phyloP scores from a whole-genome alignment of 306 rosid genomes.

The Lablab purpureus region DNA sequence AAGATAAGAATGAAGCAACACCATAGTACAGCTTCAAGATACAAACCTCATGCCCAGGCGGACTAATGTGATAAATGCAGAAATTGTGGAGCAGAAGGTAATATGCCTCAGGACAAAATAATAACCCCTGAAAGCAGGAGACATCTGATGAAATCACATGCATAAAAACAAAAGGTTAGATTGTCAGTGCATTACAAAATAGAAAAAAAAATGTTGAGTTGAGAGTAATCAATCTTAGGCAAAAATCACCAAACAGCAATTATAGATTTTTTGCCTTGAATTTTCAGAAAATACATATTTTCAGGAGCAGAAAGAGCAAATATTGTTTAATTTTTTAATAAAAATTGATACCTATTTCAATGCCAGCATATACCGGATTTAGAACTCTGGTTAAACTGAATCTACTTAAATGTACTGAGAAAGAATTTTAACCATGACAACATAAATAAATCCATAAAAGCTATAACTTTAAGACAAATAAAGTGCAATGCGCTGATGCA shows the following conservation, averaged over 20 bases:
- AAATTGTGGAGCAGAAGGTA: slow-evolving; percentile 93
- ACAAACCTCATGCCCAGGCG: slow-evolving; percentile 97
- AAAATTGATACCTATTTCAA: slow-evolving; percentile 3
- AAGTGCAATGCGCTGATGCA: background rate
- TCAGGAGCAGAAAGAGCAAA: background rate
- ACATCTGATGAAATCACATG: slow-evolving; percentile 71
- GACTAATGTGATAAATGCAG: slow-evolving; percentile 96
- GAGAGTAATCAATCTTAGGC: slow-evolving; percentile 5
- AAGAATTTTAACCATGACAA: background rate
- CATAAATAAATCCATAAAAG: background rate
- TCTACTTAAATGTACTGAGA: background rate
- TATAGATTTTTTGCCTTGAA: slow-evolving; percentile 8
- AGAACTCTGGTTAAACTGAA: slow-evolving; percentile 10
- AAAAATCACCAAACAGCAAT: background rate
- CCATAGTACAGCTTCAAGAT: slow-evolving; percentile 40
- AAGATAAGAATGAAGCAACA: slow-evolving; percentile 38
- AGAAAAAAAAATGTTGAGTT: slow-evolving; percentile 5
- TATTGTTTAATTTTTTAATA: background rate
- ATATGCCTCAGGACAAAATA: slow-evolving; percentile 92
- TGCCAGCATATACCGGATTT: background rate
- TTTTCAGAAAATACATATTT: slow-evolving; percentile 6
- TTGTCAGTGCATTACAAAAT: slow-evolving; percentile 30
- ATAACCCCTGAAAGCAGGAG: slow-evolving; percentile 94
- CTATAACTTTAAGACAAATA: background rate
- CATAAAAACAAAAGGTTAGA: slow-evolving; percentile 48